Conservation (phyloP, 768 basidiomycete genomes). For the Termitomyces sp. region DNA sequence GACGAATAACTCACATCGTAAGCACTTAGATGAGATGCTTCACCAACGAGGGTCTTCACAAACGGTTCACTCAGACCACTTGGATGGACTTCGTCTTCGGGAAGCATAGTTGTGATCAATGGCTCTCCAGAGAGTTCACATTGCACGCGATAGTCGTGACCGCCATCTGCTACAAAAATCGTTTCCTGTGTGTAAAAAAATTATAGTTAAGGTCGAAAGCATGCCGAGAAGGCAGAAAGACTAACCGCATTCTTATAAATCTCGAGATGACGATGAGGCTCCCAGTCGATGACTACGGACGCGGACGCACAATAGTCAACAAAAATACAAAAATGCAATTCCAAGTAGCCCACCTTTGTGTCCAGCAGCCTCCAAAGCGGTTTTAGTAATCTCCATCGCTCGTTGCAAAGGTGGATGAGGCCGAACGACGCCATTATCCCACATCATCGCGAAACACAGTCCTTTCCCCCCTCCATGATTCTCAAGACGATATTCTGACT, state of each 20-base stretch:
- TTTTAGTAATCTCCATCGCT: slow-evolving; percentile 44
- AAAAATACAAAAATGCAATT: not conserved
- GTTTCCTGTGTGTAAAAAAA: slow-evolving; percentile 28
- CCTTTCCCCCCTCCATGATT: slow-evolving; percentile 41
- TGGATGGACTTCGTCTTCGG: slow-evolving; percentile 19
- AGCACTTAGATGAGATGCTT: slow-evolving; percentile 32
- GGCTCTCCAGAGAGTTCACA: slow-evolving; percentile 53
- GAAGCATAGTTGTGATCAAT: slow-evolving; percentile 50
- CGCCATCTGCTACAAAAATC: slow-evolving; percentile 48
- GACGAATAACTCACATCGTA: slow-evolving; percentile 33
- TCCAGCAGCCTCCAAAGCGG: slow-evolving; percentile 43
- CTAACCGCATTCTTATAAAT: slow-evolving; percentile 41
- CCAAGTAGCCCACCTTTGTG: slow-evolving; percentile 33
- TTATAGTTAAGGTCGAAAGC: slow-evolving; percentile 4
- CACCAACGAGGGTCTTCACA: slow-evolving; percentile 41
- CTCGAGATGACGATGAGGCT: slow-evolving; percentile 48
- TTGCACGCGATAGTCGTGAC: slow-evolving; percentile 42
- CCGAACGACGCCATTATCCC: slow-evolving; percentile 42
- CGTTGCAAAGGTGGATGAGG: slow-evolving; percentile 52
- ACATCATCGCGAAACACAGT: slow-evolving; percentile 50
- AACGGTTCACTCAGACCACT: slow-evolving; percentile 36
- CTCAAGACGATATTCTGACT: slow-evolving; percentile 37
- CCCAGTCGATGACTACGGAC: slow-evolving; percentile 61
- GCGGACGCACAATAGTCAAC: not conserved
- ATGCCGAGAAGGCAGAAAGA: not conserved